phyloP scores from a whole-genome alignment of 1,284 basidiomycete species.

The Cryptococcus deneoformans region DNA sequence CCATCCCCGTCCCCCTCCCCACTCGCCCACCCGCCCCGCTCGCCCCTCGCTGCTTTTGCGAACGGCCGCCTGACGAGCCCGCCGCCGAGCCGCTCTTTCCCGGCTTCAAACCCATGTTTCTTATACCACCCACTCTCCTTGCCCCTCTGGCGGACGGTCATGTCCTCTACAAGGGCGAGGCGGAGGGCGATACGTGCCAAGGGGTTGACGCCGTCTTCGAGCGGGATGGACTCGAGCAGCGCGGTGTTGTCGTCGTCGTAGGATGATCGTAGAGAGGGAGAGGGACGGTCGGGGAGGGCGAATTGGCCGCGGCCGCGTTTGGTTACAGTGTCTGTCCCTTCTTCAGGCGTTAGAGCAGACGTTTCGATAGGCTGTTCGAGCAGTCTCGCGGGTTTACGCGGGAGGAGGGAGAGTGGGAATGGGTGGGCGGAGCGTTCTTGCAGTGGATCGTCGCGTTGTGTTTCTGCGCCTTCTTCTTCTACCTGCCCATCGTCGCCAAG shows the following conservation, averaged over 20 bases:
- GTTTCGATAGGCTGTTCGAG: neutral
- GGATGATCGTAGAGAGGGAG: neutral
- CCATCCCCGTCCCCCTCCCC: neutral
- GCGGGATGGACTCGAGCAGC: conserved; percentile 8
- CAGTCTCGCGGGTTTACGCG: neutral
- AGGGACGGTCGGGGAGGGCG: neutral
- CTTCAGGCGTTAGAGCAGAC: neutral
- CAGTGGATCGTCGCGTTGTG: neutral
- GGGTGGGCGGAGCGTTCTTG: conserved; percentile 38
- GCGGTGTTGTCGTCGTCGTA: neutral
- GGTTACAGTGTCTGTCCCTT: conserved; percentile 2
- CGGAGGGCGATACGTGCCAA: conserved; percentile 37
- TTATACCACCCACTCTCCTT: conserved; percentile 40
- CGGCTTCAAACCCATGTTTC: conserved; percentile 34
- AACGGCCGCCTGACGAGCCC: conserved; percentile 3
- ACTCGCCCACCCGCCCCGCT: conserved; percentile 2
- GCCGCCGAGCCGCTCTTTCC: conserved; percentile 31
- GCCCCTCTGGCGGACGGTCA: conserved; percentile 23
- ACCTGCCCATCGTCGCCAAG: too few relatives aligned
- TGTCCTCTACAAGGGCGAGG: conserved; percentile 33
- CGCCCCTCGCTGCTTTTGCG: conserved; percentile 1
- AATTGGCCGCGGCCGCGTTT: conserved; percentile 38
- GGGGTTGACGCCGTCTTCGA: conserved; percentile 37
- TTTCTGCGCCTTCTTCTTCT: too few relatives aligned
- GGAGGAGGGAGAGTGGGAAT: conserved; percentile 39